Conservation (phyloP, 768 basidiomycete genomes). For the Dentipellis sp. region DNA sequence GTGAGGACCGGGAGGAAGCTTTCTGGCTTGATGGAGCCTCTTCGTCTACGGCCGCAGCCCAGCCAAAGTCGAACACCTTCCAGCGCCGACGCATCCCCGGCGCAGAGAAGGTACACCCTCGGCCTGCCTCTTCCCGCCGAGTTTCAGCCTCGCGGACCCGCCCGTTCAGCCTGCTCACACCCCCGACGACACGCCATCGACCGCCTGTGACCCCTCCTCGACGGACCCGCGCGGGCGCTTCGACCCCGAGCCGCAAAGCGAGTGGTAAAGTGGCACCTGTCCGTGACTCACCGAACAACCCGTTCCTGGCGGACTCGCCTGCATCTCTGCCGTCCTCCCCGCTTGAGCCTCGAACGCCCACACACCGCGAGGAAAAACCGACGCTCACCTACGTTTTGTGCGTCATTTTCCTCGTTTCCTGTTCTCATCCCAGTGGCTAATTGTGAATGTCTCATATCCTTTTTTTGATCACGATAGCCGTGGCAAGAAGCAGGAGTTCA, state of each 20-base stretch:
- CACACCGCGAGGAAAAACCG: constrained; percentile 3
- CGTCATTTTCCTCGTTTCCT: not conserved
- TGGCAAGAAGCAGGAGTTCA: constrained; percentile 11
- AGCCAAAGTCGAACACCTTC: constrained; percentile 3
- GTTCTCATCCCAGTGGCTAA: not conserved
- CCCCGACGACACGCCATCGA: constrained; percentile 12
- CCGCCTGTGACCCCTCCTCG: constrained; percentile 11
- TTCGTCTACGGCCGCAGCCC: not conserved
- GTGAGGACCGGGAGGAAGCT: constrained; percentile 12
- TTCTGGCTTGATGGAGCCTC: constrained; percentile 9
- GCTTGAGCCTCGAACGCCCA: constrained; percentile 10
- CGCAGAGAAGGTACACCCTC: not conserved
- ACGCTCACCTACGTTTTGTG: constrained; percentile 14
- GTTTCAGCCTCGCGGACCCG: constrained; percentile 5
- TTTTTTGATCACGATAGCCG: constrained; percentile 6
- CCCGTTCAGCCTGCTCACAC: constrained; percentile 12
- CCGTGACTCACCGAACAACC: constrained; percentile 16
- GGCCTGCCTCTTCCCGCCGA: constrained; percentile 7
- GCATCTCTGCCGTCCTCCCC: constrained; percentile 12
- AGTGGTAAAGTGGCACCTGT: constrained; percentile 9
- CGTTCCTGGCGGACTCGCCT: constrained; percentile 12
- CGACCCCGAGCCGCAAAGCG: not conserved
- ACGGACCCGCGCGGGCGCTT: not conserved
- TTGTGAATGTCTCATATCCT: not conserved
- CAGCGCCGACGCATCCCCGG: constrained; percentile 6